phyloP scores from a whole-genome alignment of 495 filamentous ascomycete genomes.

The Platismatia glauca region DNA sequence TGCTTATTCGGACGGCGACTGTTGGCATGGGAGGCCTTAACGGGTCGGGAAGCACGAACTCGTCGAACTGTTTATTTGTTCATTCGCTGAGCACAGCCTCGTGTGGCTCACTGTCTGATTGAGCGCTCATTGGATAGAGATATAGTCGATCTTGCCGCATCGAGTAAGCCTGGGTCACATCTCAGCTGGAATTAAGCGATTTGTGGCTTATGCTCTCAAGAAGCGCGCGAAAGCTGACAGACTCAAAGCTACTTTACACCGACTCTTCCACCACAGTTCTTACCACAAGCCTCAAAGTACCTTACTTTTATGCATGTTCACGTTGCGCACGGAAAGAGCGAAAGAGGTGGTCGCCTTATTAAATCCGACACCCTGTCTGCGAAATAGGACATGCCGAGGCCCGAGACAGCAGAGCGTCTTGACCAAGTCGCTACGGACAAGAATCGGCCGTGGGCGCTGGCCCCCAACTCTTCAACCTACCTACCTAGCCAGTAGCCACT shows the following conservation, averaged over 20 bases:
- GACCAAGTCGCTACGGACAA: background rate
- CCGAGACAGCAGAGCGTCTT: background rate
- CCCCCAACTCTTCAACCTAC: background rate
- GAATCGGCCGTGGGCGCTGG: too few species aligned
- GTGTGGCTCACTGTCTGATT: background rate
- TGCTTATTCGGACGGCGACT: slow-evolving; percentile 10
- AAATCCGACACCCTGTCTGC: background rate
- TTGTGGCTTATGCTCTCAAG: background rate
- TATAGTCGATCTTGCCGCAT: background rate
- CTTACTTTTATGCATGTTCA: too few species aligned
- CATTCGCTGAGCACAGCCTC: background rate
- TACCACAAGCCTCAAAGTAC: too few species aligned
- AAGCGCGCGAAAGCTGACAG: background rate
- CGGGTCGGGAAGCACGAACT: background rate
- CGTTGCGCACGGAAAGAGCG: background rate
- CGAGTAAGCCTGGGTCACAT: background rate
- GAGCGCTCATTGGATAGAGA: background rate
- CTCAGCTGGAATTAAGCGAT: background rate
- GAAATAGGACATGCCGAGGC: background rate
- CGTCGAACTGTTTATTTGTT: background rate
- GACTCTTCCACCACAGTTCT: background rate
- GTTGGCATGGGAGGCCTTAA: background rate
- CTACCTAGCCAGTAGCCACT: background rate
- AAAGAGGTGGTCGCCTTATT: background rate
- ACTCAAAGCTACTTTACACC: background rate